These are phyloP conservation scores for Madurella mycetomatis DNA, from an alignment of 2,329 filamentous ascomycete genomes.

Conservation along the genomic window DNA sequence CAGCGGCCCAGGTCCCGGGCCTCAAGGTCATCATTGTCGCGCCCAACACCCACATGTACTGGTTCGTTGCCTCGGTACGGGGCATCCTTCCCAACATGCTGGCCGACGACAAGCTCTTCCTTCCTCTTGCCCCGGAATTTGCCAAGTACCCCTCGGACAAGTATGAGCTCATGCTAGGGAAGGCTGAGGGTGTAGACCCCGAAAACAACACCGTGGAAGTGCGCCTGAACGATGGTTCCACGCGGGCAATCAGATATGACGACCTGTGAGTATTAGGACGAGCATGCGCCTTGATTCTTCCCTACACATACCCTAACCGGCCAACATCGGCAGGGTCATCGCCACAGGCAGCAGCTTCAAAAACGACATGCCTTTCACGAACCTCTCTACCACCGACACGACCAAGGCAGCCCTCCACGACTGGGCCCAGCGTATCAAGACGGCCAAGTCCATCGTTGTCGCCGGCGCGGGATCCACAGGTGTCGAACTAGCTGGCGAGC, in stretches of 20 bases:
- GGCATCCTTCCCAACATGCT: conserved; percentile 28
- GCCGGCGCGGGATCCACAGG: conserved; percentile 50
- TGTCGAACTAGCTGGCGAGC: conserved; percentile 48
- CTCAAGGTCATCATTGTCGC: conserved; percentile 29
- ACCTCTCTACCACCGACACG: conserved; percentile 37
- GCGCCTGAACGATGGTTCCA: conserved; percentile 31
- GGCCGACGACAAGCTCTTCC: conserved; percentile 38
- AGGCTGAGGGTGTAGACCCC: conserved; percentile 42
- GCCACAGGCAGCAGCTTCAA: conserved; percentile 48
- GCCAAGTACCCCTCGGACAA: conserved; percentile 41
- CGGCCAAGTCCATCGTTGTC: conserved; percentile 46
- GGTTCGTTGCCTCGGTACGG: conserved; percentile 25
- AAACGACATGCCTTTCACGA: conserved; percentile 48
- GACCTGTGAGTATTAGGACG: conserved; percentile 32
- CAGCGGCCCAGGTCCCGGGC: conserved; percentile 36
- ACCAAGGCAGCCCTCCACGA: conserved; percentile 38
- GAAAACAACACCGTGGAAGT: conserved; percentile 41
- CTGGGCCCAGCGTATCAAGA: conserved; percentile 36
- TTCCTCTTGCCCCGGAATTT: conserved; percentile 47
- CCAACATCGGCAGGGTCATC: conserved; percentile 34
- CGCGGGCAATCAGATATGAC: conserved; percentile 44
- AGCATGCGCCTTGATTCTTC: not conserved
- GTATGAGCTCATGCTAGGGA: conserved; percentile 51
- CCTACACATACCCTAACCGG: not conserved
- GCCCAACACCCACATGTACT: conserved; percentile 27